Conservation (phyloP, 2,329 filamentous ascomycete genomes). For the Sclerotinia glacialis region DNA sequence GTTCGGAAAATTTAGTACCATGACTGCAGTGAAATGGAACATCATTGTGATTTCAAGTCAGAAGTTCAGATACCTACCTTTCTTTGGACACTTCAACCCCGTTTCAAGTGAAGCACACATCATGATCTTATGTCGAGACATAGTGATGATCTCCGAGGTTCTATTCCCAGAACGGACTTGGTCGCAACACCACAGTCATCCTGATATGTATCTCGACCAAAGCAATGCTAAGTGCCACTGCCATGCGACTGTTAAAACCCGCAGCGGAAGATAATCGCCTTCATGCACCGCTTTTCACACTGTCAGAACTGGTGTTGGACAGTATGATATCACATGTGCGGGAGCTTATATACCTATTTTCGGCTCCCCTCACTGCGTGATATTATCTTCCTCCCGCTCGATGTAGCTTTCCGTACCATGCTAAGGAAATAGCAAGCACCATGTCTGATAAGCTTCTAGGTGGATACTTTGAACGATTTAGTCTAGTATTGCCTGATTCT, state of each 20-base stretch:
- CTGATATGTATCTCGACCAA: slow-evolving; percentile 11
- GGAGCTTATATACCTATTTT: slow-evolving; percentile 11
- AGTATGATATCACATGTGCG: slow-evolving; percentile 17
- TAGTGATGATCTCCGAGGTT: neutral
- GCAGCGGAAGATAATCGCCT: slow-evolving; percentile 4
- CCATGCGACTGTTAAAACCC: neutral
- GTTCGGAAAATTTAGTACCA: neutral
- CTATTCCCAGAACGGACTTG: neutral
- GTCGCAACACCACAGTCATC: neutral
- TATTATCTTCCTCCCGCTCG: slow-evolving; percentile 12
- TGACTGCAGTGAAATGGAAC: neutral
- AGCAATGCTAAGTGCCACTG: neutral
- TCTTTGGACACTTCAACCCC: neutral
- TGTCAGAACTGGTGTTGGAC: neutral
- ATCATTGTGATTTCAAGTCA: neutral
- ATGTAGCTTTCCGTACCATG: slow-evolving; percentile 13
- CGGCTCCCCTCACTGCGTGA: slow-evolving; percentile 7
- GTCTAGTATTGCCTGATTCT: neutral
- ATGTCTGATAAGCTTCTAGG: neutral
- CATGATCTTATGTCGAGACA: neutral
- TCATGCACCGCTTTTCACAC: neutral
- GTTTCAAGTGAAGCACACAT: slow-evolving; percentile 19
- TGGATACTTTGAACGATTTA: neutral
- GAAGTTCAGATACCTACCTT: neutral
- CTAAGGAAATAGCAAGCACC: slow-evolving; percentile 1